phyloP scores from a whole-genome alignment of 2,329 filamentous ascomycete species.

The Paecilomyces formosus region DNA sequence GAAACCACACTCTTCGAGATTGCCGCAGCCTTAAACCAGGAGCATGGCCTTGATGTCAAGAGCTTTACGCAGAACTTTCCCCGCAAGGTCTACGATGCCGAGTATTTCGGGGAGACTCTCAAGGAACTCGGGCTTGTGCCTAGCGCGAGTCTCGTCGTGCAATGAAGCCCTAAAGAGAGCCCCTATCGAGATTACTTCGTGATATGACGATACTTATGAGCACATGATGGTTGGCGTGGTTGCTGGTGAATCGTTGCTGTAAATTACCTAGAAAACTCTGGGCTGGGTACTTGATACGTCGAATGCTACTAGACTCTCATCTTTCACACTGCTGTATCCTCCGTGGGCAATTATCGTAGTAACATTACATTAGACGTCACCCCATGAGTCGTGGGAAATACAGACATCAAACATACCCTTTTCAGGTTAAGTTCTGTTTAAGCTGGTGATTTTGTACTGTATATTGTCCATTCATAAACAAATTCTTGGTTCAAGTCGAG shows the following conservation, averaged over 20 bases:
- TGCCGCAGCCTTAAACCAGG: slow-evolving; percentile 63
- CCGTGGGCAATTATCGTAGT: background rate
- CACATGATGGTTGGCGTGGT: background rate
- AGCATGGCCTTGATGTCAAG: slow-evolving; percentile 61
- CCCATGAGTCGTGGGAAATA: background rate
- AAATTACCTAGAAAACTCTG: background rate
- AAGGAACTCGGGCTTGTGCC: slow-evolving; percentile 88
- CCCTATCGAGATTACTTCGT: background rate
- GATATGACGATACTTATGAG: background rate
- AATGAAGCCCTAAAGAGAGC: slow-evolving; percentile 24
- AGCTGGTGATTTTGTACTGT: too few species aligned
- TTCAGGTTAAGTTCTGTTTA: too few species aligned
- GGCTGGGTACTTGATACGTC: background rate
- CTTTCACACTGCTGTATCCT: background rate
- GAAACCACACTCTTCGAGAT: slow-evolving; percentile 93
- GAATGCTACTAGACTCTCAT: background rate
- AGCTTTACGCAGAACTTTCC: slow-evolving; percentile 86
- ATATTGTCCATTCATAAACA: too few species aligned
- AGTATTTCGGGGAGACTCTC: slow-evolving; percentile 83
- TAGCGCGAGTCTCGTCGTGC: slow-evolving; percentile 78
- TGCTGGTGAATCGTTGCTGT: background rate
- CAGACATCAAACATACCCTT: background rate
- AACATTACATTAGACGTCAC: background rate
- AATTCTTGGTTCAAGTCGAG: too few species aligned
- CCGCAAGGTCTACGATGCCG: slow-evolving; percentile 63